Evolutionary conservation across 176 grass and related monocot species (phyloP).

Genomic region (Bromus sterilis): DNA sequence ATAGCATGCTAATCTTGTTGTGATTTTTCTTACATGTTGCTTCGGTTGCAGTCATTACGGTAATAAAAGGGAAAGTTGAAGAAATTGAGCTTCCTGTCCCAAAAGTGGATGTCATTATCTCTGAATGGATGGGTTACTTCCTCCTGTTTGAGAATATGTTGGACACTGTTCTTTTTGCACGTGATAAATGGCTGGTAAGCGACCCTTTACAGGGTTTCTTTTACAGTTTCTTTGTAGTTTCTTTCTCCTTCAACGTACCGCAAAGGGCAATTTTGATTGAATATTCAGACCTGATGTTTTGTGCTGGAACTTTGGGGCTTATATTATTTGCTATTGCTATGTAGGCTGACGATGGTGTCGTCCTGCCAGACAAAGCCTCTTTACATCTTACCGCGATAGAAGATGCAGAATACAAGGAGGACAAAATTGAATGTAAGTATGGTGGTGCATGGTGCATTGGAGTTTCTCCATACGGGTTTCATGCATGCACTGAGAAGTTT

Average conservation of each 20-base stretch:
- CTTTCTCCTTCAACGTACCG: background rate
- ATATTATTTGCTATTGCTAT: conserved; percentile 1
- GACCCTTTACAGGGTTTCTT: background rate
- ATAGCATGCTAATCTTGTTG: background rate
- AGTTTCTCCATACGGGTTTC: background rate
- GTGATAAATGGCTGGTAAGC: conserved; percentile 99
- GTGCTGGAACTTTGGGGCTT: background rate
- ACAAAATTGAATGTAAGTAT: conserved; percentile 90
- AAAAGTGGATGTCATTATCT: conserved; percentile 90
- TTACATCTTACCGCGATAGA: conserved; percentile 90
- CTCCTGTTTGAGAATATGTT: conserved; percentile 98
- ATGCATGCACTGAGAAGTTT: background rate
- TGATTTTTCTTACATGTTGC: background rate
- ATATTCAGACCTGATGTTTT: background rate
- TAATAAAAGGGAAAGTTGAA: conserved; percentile 95
- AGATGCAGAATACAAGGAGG: conserved; percentile 93
- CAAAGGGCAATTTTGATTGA: background rate
- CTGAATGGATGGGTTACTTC: conserved; percentile 99
- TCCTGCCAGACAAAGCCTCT: conserved; percentile 86
- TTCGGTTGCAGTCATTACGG: conserved; percentile 69
- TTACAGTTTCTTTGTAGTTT: background rate
- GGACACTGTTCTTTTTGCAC: conserved; percentile 95
- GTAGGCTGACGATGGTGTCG: conserved; percentile 58
- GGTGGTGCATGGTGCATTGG: background rate
- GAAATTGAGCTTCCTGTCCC: conserved; percentile 89